Conservation (phyloP, 805 yeast species). For the Suhomyces kilbournensis region DNA sequence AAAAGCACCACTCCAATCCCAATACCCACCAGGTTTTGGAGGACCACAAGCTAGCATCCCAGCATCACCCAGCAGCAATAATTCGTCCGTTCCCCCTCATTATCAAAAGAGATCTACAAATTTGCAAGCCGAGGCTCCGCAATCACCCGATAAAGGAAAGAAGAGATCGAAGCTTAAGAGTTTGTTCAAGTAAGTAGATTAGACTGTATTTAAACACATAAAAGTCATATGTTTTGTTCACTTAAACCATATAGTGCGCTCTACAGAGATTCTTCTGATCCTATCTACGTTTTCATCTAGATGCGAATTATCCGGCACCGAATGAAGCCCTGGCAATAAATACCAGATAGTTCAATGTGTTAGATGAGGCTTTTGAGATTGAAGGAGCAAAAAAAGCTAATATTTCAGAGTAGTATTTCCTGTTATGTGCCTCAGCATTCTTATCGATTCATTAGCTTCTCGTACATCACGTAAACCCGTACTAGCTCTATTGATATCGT, state of each 20-base stretch:
- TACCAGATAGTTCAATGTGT: background rate
- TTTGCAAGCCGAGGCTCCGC: conserved; percentile 6
- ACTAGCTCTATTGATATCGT: background rate
- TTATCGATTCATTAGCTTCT: background rate
- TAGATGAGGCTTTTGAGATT: background rate
- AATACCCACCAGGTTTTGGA: conserved; percentile 16
- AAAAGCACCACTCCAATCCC: conserved; percentile 6
- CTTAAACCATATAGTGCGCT: background rate
- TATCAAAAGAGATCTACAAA: conserved; percentile 21
- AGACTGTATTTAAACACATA: background rate
- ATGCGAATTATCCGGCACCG: background rate
- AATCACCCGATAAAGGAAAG: conserved; percentile 29
- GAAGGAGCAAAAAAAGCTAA: background rate
- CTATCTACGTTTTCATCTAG: background rate
- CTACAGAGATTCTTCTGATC: background rate
- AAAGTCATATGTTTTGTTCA: background rate
- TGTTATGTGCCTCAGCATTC: background rate
- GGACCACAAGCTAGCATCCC: conserved; percentile 11
- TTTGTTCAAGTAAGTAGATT: conserved; percentile 30
- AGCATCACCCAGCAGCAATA: conserved; percentile 4
- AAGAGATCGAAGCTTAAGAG: conserved; percentile 47
- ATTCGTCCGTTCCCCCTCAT: conserved; percentile 20
- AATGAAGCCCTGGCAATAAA: background rate
- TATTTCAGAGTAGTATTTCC: background rate
- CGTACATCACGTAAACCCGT: background rate